Base-by-base conservation (phyloP, 192 early-diverging fungal species). In the Backusella sp. region DNA sequence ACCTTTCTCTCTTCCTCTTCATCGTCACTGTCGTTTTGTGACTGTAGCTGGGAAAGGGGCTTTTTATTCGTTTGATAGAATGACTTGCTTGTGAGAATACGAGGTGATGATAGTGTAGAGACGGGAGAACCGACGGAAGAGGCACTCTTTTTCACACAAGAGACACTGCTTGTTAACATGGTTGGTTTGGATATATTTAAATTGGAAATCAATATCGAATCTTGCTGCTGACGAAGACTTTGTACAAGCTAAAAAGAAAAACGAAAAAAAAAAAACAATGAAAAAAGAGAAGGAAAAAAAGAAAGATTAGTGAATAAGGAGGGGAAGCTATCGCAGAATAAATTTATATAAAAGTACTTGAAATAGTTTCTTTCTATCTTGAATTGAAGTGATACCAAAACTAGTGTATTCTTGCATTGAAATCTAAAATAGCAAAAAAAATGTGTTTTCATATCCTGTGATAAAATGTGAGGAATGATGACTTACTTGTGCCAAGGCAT, bases 361-460 rank as follows among this genome's bases (percentile, higher is more conserved):
- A 70, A 90, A 90, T 35, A 89, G 74, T 36, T 80, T 84, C 73
- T 84, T 84, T 72, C 92, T 80, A 72, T 90, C 89, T 39, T 88
- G 83, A 79, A 88, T 88, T 23, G 85, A 83, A 19, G 83, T 88
- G 37, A 90, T 88, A 26, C 89, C 89, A 37, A 90, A 66, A 35
- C 78, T 78, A 36, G 79, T 83, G 71, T 89, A 90, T 73, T 90
- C 92, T 74, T 94, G 92, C 92, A 96, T 94, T n/a, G 90, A 92
- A 68, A 96, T 83, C 86, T 92, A 82, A 73, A 32, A 36, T 26
- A 28, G 42, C 2, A 26, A 49, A 49, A 36, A 15, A 37, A 53
- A 39, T 28, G 30, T 15, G 5, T 66, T 52, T 53, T n/a, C 35
- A 34, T 46, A 8, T 56, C 30, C 30, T 69, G 6, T 68, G n/a